phyloP scores from a whole-genome alignment of 306 rosid species.

The Alnus rubra region DNA sequence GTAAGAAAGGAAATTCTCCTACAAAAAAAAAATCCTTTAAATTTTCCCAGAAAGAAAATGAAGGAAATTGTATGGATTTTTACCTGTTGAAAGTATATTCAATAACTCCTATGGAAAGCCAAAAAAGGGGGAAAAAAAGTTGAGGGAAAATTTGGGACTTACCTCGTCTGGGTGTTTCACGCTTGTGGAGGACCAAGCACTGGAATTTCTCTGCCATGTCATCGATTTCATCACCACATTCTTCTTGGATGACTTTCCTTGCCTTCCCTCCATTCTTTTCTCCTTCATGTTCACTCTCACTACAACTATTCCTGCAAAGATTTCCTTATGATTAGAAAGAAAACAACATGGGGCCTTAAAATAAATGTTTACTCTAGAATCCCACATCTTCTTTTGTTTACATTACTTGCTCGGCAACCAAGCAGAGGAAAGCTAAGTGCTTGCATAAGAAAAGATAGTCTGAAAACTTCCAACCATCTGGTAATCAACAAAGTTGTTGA shows the following conservation, averaged over 20 bases:
- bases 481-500: no score
- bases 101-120: neutral
- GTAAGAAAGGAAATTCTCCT: neutral
- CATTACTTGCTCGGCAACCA: slow-evolving; percentile 12
- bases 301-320: slow-evolving; percentile 23
- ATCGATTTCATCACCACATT: slow-evolving; percentile 24
- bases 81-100: neutral
- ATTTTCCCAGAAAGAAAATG: neutral
- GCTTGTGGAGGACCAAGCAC: slow-evolving; percentile 27
- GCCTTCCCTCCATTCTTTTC: slow-evolving; percentile 13
- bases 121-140: neutral
- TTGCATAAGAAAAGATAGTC: neutral
- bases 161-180: slow-evolving; percentile 35
- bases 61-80: neutral
- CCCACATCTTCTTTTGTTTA: slow-evolving; percentile 16
- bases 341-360: neutral
- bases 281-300: slow-evolving; percentile 27
- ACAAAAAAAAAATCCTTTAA: neutral
- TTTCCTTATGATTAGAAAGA: neutral
- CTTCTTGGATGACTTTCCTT: slow-evolving; percentile 11
- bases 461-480: neutral
- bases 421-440: neutral
- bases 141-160: neutral
- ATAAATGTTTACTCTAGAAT: neutral
- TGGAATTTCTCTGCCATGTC: slow-evolving; percentile 26